Evolutionary conservation across 208 protist genomes (phyloP), one percentile per base, ranked within the genome.

Genomic region (Wallacemonas collosoma): DNA sequence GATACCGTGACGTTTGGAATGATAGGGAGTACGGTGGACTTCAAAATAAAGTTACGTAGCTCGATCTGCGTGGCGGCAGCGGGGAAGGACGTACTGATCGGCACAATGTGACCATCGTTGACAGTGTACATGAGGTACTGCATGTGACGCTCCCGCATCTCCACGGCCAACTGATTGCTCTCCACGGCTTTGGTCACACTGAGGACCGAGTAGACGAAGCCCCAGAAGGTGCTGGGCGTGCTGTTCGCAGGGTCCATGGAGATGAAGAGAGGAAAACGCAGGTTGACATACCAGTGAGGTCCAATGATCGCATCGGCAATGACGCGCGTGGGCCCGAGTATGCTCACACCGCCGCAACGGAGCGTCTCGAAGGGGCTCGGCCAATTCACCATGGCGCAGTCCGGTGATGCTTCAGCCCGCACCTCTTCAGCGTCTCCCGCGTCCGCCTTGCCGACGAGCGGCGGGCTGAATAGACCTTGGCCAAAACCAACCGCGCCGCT

Each of bases 101-200:
- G 53, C 53, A 73, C 12, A 60, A 81, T 69, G 36, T 41, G 63
- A 14, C 60, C 68, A 26, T 35, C 7, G 11, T 55, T 38, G 2
- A 36, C 73, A 12, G 72, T 79, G 71, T 88, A 87, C 53, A 93
- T 71, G 8, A 93, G 48, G 79, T 90, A 93, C 56, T 90, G 63
- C 48, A 90, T 71, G 7, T 69, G 48, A 8, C 57, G 41, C 39
- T 7, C 53, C 12, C 70, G n/a, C 55, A 79, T 75, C 26, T 48
- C 9, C 3, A 11, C 48, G 12, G 71, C 40, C 44, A 92, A 50
- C 2, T 78, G 53, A 14, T 68, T 73, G 1, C 61, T 35, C 11
- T 70, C 65, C 38, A 93, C 57, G 1, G 87, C 60, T 6, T 53
- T 48, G 41, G 65, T 82, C 40, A 95, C 67, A 69, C 89, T 86